Percentiles rank a stretch among this genome's conserved stretches.
Evolutionary conservation across 805 yeast genomes (phyloP).

Genomic region (Kluyveromyces dobzhanskii): DNA sequence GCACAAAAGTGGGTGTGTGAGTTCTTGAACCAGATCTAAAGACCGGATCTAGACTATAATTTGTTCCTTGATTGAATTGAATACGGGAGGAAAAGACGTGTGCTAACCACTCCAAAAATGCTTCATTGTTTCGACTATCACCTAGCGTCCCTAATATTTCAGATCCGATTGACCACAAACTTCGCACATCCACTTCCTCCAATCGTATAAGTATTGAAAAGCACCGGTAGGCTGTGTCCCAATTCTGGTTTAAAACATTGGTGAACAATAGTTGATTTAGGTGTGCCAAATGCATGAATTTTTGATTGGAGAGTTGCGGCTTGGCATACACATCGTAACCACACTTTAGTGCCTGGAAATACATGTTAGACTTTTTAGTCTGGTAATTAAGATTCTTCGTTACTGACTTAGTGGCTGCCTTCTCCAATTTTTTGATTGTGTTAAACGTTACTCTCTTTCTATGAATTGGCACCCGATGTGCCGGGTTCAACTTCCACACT

Average conservation of each 20-base stretch:
- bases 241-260: constrained; percentile 39
- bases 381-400: constrained; percentile 11
- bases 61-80: constrained; percentile 18
- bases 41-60: constrained; percentile 21
- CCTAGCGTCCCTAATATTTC: constrained; percentile 36
- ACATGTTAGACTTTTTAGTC: constrained; percentile 8
- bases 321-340: constrained; percentile 15
- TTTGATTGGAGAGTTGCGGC: constrained; percentile 9
- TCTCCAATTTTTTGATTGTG: constrained; percentile 14
- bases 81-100: constrained; percentile 19
- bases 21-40: constrained; percentile 24
- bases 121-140: constrained; percentile 10
- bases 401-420: constrained; percentile 10
- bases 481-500: constrained; percentile 18
- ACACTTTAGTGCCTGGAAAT: constrained; percentile 12
- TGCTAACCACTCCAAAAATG: constrained; percentile 24
- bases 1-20: constrained; percentile 22
- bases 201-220: constrained; percentile 43
- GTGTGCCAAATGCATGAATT: constrained; percentile 16
- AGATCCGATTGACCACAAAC: constrained; percentile 57
- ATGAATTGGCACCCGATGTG: constrained; percentile 14
- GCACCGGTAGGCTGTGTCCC: constrained; percentile 48
- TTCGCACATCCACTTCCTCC: constrained; percentile 42
- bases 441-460: constrained; percentile 15
- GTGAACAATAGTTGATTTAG: constrained; percentile 41